Base-by-base conservation (phyloP, 805 yeast genomes). In the Hagleromyces aurorensis region DNA sequence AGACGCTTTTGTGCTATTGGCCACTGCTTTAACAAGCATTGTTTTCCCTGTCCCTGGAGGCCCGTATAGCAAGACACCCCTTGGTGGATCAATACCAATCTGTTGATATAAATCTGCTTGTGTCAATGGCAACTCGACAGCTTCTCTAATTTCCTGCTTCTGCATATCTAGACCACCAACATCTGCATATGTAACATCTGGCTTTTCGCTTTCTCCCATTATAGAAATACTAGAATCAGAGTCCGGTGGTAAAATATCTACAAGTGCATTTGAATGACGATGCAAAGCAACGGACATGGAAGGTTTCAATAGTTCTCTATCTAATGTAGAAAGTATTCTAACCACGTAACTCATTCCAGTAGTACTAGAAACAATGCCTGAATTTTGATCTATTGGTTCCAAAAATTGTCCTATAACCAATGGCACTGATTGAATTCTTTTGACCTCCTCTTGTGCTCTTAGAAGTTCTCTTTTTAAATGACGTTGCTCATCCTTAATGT, bases 11-110 rank as follows among this genome's bases (percentile, higher is more conserved):
- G 97, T 80, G 34, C 89, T 77, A 61, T 91, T 89, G 8, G 99
- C 99, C 26, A 91, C 99, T 0, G 99, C 98, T 61, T 91, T 91
- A 27, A 91, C 99, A 55, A 91, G 71, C 97, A 91, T 87, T 13
- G 99, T 91, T 60, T 91, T 91, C 50, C 99, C 99, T 1, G 98
- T 91, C 57, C 99, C 99, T 27, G 99, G 99, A 7, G 98, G 97
- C n/a, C 99, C 99, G 61, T 91, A 91, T 38, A 91, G 67, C 45
- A 91, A 63, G 17, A 91, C 98, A 49, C 99, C 99, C 45, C 97
- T 77, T 40, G 99, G 99, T 12, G 98, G 98, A 50, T 91, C 97
- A 43, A 91, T 87, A 62, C 99, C 99, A 52, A 91, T 91, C 61
- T 91, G 97, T 52, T 84, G 81, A 62, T 91, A 91, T 43, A 93